Evolutionary conservation across 2,329 filamentous ascomycete species (phyloP), one percentile per base, ranked within the genome.

Genomic region (Talaromyces sp.): DNA sequence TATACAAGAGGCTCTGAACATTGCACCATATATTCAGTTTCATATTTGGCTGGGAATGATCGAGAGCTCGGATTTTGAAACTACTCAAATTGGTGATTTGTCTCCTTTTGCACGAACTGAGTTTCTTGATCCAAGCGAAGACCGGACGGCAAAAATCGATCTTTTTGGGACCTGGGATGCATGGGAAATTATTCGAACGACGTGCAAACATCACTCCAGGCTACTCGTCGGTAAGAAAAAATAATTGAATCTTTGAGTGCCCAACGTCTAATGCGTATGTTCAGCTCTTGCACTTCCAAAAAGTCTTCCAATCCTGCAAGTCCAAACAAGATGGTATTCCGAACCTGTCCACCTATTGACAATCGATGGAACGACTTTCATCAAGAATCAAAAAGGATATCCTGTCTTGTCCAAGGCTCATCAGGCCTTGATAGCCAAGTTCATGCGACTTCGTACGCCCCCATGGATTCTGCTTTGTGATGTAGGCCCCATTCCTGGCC

Each of bases 131-230:
- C 70, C 70, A 17, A 70, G 70, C 10, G 67, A 77, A 1, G 73
- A 77, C 5, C 69, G 77, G 39, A 71, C 72, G 7, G 80, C 82
- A 37, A 84, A 87, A 25, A 80, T 89, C 67, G 90, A 94, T 72
- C 77, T 90, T 0, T 95, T 92, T 77, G 89, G 89, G 62, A 85
- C 89, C 2, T 99, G 96, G 96, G 93, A 98, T 78, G 89, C 90
- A 1, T 99, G 95, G 95, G 90, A 99, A 75, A 84, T 89, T 25
- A 90, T 99, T 72, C 86, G 95, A 62, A 89, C 89, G 62, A 83
- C 92, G 65, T 97, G 93, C 85, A 90, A 89, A 79, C 98, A 99
- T 79, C 90, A 89, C 77, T 80, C 85, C 64, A 87, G 92, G 75
- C 83, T 99, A 43, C 90, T 88, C 72, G 87, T 97, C 78, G 91